These are phyloP conservation scores for Fusarium clavum DNA, from an alignment of 2,329 filamentous ascomycete species.

Conservation along the genomic window DNA sequence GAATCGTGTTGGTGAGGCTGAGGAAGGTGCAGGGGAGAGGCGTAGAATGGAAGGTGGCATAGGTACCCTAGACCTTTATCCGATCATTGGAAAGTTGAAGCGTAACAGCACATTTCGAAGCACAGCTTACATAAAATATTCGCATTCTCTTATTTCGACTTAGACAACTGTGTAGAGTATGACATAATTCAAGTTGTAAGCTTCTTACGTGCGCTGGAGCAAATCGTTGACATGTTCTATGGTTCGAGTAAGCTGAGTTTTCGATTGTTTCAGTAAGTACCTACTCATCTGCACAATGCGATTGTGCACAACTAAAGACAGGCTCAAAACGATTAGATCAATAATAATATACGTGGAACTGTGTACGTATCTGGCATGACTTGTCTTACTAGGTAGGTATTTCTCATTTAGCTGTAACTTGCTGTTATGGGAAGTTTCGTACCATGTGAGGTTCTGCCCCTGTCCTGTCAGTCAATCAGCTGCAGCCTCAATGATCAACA, in stretches of 20 bases:
- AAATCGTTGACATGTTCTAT: rapidly evolving
- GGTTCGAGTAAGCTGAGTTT: no score
- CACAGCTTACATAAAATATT: no score
- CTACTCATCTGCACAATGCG: no score
- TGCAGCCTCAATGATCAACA: constrained; percentile 15
- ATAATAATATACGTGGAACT: no score
- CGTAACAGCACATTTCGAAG: no score
- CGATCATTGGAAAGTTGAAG: no score
- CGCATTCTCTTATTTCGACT: not conserved
- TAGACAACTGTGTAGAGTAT: not conserved
- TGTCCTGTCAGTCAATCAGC: constrained; percentile 27
- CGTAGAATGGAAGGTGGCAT: not conserved
- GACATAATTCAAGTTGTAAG: not conserved
- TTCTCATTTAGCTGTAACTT: not conserved
- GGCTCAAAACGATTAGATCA: not conserved
- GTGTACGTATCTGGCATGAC: not conserved
- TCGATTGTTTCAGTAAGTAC: no score
- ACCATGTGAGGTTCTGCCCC: not conserved
- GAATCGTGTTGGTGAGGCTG: not conserved
- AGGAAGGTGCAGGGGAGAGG: no score
- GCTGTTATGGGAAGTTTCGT: constrained; percentile 16
- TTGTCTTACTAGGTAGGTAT: no score
- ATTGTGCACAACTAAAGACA: not conserved
- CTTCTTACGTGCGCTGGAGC: rapidly evolving
- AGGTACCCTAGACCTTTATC: constrained; percentile 13